phyloP scores from a whole-genome alignment of 805 yeast species.

The Lipomyces spencermartinsiae region DNA sequence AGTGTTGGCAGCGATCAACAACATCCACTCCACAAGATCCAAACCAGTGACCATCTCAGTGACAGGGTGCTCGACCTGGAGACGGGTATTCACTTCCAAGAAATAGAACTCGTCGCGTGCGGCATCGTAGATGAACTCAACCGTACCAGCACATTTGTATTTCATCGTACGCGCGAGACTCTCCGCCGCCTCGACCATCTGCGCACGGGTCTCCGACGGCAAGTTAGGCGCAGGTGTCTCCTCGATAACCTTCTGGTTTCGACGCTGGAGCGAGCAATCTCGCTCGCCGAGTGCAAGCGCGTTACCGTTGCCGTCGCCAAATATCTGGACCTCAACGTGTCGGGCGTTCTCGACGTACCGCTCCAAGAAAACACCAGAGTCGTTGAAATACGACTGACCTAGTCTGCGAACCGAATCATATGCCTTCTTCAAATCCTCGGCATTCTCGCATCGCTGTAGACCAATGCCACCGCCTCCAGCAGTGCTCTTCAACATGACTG shows the following conservation, averaged over 20 bases:
- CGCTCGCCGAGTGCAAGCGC: constrained; percentile 96
- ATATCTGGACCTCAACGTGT: constrained; percentile 95
- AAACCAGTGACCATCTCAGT: constrained; percentile 95
- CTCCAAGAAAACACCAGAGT: constrained; percentile 93
- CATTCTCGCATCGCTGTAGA: constrained; percentile 86
- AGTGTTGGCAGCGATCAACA: constrained; percentile 83
- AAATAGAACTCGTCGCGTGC: constrained; percentile 88
- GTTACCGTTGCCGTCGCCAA: constrained; percentile 93
- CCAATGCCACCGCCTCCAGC: constrained; percentile 99
- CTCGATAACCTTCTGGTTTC: constrained; percentile 95
- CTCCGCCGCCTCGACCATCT: constrained; percentile 84
- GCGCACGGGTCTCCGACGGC: constrained; percentile 75
- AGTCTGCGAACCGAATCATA: constrained; percentile 92
- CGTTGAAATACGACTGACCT: constrained; percentile 92
- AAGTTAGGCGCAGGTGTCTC: constrained; percentile 98
- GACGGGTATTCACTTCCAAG: constrained; percentile 93
- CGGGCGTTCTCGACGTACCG: constrained; percentile 93
- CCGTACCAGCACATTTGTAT: constrained; percentile 97
- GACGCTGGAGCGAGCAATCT: constrained; percentile 96
- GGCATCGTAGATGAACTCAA: constrained; percentile 91
- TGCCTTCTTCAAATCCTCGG: constrained; percentile 78
- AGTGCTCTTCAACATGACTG: constrained; percentile 95
- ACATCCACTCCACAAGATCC: constrained; percentile 97
- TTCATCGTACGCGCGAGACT: constrained; percentile 80
- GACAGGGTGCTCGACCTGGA: constrained; percentile 97